phyloP scores from a whole-genome alignment of 2,329 filamentous ascomycete genomes.

The Furcasterigmium furcatum region DNA sequence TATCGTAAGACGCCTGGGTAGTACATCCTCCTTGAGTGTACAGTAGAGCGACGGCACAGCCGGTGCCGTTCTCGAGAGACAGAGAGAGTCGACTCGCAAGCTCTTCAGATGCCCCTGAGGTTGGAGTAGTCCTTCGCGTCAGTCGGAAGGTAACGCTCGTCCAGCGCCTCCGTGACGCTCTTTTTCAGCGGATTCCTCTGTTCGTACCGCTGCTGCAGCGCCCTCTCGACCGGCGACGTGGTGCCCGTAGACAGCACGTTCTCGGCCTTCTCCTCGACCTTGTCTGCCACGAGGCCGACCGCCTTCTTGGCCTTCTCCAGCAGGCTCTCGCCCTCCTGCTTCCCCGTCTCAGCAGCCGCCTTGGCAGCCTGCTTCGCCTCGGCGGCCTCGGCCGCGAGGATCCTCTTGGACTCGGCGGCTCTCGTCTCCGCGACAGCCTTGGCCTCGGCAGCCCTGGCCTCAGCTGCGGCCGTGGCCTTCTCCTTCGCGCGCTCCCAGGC shows the following conservation, averaged over 20 bases:
- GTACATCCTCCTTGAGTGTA: too few species aligned
- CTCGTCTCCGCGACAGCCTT: constrained; percentile 10
- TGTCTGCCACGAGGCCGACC: constrained; percentile 14
- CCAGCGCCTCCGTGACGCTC: constrained; percentile 50
- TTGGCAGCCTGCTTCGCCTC: constrained; percentile 10
- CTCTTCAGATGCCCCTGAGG: constrained; percentile 29
- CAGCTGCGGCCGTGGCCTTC: constrained; percentile 12
- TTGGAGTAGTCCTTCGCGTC: constrained; percentile 41
- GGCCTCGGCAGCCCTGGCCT: constrained; percentile 15
- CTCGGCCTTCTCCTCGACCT: constrained; percentile 22
- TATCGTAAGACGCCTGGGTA: too few species aligned
- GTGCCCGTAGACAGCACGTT: constrained; percentile 17
- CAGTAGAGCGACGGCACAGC: too few species aligned
- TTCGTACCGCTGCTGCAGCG: constrained; percentile 49
- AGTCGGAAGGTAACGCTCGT: constrained; percentile 51
- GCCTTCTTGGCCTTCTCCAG: constrained; percentile 25
- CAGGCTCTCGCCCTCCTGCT: constrained; percentile 7
- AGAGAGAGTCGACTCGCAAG: not conserved
- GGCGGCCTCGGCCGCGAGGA: constrained; percentile 6
- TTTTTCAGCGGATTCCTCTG: constrained; percentile 37
- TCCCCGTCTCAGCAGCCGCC: constrained; percentile 9
- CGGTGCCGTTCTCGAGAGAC: too few species aligned
- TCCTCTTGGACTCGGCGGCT: constrained; percentile 8
- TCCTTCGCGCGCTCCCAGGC: constrained; percentile 15
- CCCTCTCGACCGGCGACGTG: constrained; percentile 41